phyloP scores from a whole-genome alignment of 140 eudicot species.

The Ambrosia hybrid region DNA sequence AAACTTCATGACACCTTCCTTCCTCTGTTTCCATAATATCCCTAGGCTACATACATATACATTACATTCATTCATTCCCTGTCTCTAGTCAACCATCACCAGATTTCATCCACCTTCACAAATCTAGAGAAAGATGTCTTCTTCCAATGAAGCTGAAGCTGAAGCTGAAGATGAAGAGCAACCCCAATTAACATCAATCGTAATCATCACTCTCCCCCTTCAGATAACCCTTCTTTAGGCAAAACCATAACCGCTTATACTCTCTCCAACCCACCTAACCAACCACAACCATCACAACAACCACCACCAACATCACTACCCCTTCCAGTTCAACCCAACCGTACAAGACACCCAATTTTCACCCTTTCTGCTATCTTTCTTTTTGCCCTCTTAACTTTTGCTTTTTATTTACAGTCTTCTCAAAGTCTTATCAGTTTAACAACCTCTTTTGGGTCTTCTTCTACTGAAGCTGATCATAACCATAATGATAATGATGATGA shows the following conservation, averaged over 20 bases:
- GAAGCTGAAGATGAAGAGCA: slow-evolving; percentile 38
- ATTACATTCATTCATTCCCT: too few species aligned
- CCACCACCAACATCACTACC: slow-evolving; percentile 4
- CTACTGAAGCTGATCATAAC: neutral
- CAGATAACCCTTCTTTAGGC: slow-evolving; percentile 69
- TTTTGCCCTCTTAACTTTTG: slow-evolving; percentile 36
- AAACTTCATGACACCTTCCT: too few species aligned
- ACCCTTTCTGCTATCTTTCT: slow-evolving; percentile 36
- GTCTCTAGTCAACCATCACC: too few species aligned
- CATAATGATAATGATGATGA: slow-evolving; percentile 25
- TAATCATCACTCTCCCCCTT: slow-evolving; percentile 70
- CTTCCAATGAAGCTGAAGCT: slow-evolving; percentile 26
- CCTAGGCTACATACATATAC: too few species aligned
- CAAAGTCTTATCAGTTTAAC: slow-evolving; percentile 25
- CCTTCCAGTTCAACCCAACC: slow-evolving; percentile 32
- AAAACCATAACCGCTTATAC: slow-evolving; percentile 69
- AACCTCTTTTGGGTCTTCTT: slow-evolving; percentile 8
- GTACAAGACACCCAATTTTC: slow-evolving; percentile 26
- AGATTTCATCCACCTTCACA: too few species aligned
- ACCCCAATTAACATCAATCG: slow-evolving; percentile 47
- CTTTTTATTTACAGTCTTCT: slow-evolving; percentile 29
- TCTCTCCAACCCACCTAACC: slow-evolving; percentile 31
- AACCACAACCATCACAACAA: slow-evolving; percentile 15
- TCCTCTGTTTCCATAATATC: too few species aligned
- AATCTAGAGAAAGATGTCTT: too few species aligned